These are phyloP conservation scores for Pistacia vera DNA, from an alignment of 345 rosid genomes.

Conservation along the genomic window DNA sequence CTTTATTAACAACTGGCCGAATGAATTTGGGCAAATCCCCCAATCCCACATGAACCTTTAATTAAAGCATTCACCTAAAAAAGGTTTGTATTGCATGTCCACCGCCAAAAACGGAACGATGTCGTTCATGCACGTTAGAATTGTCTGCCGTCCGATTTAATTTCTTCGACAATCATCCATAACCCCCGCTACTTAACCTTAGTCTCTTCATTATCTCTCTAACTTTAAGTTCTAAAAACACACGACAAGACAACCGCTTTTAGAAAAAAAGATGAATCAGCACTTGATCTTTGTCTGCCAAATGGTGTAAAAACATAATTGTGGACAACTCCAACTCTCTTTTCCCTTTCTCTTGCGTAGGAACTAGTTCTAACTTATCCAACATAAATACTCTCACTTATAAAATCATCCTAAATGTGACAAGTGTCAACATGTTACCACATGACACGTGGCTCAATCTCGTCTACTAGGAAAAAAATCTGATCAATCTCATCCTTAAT, in stretches of 20 bases:
- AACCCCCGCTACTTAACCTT: conserved; percentile 15
- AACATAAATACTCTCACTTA: not conserved
- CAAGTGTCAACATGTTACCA: not conserved
- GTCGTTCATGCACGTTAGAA: conserved; percentile 34
- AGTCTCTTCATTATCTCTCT: not conserved
- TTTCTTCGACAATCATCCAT: conserved; percentile 29
- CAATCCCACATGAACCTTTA: conserved; percentile 19
- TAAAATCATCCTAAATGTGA: not conserved
- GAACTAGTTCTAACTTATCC: conserved; percentile 23
- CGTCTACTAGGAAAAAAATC: too few relatives aligned
- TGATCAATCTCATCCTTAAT: too few relatives aligned
- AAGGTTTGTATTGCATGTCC: conserved; percentile 21
- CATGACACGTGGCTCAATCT: not conserved
- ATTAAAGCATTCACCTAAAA: too few relatives aligned
- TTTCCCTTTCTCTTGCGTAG: conserved; percentile 3
- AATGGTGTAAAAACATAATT: not conserved
- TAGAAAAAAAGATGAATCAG: not conserved
- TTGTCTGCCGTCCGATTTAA: conserved; percentile 41
- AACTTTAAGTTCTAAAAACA: too few relatives aligned
- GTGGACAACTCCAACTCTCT: conserved; percentile 9
- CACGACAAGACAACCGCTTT: conserved; percentile 18
- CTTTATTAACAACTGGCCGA: too few relatives aligned
- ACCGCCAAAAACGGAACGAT: conserved; percentile 13
- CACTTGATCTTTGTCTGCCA: conserved; percentile 18
- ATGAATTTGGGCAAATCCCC: too few relatives aligned